Percentiles rank a stretch among this genome's conserved stretches.
Evolutionary conservation across 768 basidiomycete genomes (phyloP).

Genomic region (Leccinum olivaceopallidum): DNA sequence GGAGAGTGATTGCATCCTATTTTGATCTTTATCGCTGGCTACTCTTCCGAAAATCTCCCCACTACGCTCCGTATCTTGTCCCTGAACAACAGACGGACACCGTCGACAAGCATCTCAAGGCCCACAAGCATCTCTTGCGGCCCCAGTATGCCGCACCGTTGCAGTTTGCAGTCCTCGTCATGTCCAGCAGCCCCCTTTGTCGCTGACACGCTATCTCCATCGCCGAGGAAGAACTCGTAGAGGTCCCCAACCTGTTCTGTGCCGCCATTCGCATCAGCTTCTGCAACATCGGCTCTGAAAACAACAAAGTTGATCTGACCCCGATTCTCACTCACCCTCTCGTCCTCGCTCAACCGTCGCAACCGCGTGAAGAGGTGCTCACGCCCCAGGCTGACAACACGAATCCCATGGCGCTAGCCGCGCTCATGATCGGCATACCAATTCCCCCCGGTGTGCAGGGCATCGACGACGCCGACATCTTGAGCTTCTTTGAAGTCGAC

Average conservation of each 20-base stretch:
- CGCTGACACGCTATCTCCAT: conserved; percentile 40
- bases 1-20: conserved; percentile 33
- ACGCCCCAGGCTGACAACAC: conserved; percentile 39
- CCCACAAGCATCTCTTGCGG: conserved; percentile 57
- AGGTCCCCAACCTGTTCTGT: conserved; percentile 44
- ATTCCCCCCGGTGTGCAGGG: conserved; percentile 39
- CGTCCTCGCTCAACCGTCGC: conserved; percentile 40
- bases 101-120: conserved; percentile 45
- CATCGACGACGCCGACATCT: conserved; percentile 45
- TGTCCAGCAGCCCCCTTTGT: conserved; percentile 33
- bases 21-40: conserved; percentile 43
- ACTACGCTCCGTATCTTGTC: conserved; percentile 57
- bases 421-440: conserved; percentile 62
- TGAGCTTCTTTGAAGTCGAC: conserved; percentile 53
- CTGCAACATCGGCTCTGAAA: conserved; percentile 43
- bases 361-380: conserved; percentile 49
- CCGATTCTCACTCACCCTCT: conserved; percentile 46
- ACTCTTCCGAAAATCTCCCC: conserved; percentile 51
- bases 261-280: conserved; percentile 48
- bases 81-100: conserved; percentile 34
- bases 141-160: conserved; percentile 51
- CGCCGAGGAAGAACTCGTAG: conserved; percentile 53
- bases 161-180: conserved; percentile 44
- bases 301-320: conserved; percentile 41
- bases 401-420: conserved; percentile 61